These are phyloP conservation scores for Biancaea sappan DNA, from an alignment of 306 rosid species.

Conservation along the genomic window DNA sequence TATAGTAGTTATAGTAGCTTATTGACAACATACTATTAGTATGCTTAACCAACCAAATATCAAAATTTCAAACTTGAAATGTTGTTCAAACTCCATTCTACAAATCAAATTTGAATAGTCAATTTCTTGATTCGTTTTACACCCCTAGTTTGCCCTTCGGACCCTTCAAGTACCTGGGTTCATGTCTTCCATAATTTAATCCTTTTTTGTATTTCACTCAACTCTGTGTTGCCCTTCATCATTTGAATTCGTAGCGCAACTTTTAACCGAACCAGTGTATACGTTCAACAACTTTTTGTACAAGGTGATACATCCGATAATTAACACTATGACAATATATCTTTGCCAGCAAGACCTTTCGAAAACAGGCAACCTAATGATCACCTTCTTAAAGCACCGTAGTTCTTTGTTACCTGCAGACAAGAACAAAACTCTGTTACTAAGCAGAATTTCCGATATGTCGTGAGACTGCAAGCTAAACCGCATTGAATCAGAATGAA, in stretches of 20 bases:
- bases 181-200: background rate
- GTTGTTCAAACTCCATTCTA: no score
- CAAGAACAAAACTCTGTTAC: background rate
- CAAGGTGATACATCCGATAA: background rate
- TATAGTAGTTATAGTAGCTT: no score
- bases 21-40: no score
- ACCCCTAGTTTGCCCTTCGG: no score
- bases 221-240: background rate
- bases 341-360: slow-evolving; percentile 10
- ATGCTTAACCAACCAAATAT: no score
- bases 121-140: no score
- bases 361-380: slow-evolving; percentile 10
- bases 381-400: slow-evolving; percentile 89
- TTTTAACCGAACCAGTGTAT: background rate
- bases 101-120: no score
- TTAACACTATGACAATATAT: background rate
- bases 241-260: background rate
- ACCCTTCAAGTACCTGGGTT: background rate
- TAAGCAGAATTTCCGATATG: slow-evolving; percentile 8
- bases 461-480: background rate
- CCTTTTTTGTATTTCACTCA: background rate
- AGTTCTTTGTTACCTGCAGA: slow-evolving; percentile 81
- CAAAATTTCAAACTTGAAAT: no score
- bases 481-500: background rate
- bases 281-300: background rate